phyloP scores from a whole-genome alignment of 2,329 filamentous ascomycete genomes.

The Amylocarpus encephaloides region DNA sequence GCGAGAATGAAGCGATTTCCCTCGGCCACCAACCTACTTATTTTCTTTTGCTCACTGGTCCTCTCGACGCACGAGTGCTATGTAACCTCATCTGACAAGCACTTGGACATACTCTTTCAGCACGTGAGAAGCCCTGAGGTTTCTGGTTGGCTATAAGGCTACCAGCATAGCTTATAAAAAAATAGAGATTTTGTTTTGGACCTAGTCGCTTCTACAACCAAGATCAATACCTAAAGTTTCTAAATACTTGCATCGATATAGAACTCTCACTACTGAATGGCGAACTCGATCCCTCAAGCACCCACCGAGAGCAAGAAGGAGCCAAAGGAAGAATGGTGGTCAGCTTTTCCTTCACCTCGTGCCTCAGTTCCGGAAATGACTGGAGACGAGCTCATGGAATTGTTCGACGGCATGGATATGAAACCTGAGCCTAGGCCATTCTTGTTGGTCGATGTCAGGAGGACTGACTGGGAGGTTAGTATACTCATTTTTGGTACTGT shows the following conservation, averaged over 20 bases:
- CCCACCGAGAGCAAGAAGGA: neutral
- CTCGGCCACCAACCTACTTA: no score
- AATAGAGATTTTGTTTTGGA: no score
- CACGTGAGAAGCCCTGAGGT: neutral
- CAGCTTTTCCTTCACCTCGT: constrained; percentile 38
- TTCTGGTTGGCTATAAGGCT: neutral
- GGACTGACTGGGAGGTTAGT: constrained; percentile 42
- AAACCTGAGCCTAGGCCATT: constrained; percentile 33
- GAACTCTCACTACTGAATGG: no score
- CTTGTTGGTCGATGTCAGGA: constrained; percentile 47
- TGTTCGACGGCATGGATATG: constrained; percentile 36
- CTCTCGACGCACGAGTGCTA: no score
- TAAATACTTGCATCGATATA: no score
- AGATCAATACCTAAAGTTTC: no score
- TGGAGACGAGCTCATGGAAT: constrained; percentile 35
- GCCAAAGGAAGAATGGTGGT: constrained; percentile 21
- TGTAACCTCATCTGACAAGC: no score
- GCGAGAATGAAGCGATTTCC: no score
- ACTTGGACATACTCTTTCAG: no score
- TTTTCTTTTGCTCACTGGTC: no score
- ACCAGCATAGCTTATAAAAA: no score
- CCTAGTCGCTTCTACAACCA: no score
- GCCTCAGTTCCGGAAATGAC: constrained; percentile 36
- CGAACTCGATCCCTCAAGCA: neutral
- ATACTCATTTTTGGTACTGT: neutral